phyloP scores from a whole-genome alignment of 2,329 filamentous ascomycete genomes.

The Fusarium illudens region DNA sequence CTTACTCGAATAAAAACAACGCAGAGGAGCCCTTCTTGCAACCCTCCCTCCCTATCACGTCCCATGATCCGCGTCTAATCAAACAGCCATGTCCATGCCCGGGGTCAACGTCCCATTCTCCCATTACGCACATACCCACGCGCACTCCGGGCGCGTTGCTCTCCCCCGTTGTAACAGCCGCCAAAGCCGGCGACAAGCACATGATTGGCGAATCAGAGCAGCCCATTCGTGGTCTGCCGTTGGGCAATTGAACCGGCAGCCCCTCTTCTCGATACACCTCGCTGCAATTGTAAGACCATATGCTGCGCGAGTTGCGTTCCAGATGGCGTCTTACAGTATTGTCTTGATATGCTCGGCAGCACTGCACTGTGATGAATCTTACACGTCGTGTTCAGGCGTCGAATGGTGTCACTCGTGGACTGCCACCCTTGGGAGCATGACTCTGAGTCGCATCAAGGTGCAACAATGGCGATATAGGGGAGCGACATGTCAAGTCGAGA shows the following conservation, averaged over 20 bases:
- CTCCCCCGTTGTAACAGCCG: slow-evolving; percentile 18
- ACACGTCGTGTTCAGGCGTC: slow-evolving; percentile 13
- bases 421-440: background rate
- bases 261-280: slow-evolving; percentile 10
- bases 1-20: background rate
- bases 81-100: slow-evolving; percentile 25
- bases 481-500: slow-evolving; percentile 2
- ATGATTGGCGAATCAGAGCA: slow-evolving; percentile 23
- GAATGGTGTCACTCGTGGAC: slow-evolving; percentile 9
- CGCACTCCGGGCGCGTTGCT: background rate
- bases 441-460: slow-evolving; percentile 3
- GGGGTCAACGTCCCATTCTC: slow-evolving; percentile 1
- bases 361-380: slow-evolving; percentile 8
- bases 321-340: slow-evolving; percentile 20
- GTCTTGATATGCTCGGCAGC: slow-evolving; percentile 2
- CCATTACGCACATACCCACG: slow-evolving; percentile 17
- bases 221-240: slow-evolving; percentile 3
- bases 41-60: slow-evolving; percentile 23
- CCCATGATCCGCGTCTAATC: slow-evolving; percentile 35
- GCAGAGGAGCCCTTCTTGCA: background rate
- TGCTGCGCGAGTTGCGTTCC: slow-evolving; percentile 22
- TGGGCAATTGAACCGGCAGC: slow-evolving; percentile 13
- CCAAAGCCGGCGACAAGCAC: slow-evolving; percentile 12
- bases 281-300: slow-evolving; percentile 10
- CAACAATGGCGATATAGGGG: slow-evolving; percentile 11